Evolutionary conservation across 257 asterid species (phyloP).

Genomic region (Jacaranda copaia): DNA sequence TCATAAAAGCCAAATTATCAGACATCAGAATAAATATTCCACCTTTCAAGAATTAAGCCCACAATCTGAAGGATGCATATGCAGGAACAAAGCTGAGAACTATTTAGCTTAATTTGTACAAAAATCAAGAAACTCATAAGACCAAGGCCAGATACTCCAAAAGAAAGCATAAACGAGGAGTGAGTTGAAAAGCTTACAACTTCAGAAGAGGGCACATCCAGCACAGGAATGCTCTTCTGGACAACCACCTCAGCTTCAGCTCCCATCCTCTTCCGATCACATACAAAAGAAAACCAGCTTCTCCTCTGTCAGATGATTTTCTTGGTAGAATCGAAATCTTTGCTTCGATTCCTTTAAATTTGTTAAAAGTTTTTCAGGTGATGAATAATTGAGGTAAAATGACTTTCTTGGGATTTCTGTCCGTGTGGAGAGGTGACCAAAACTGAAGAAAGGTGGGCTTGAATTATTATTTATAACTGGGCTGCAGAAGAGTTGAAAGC

Average conservation of each 20-base stretch:
- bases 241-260: conserved; percentile 71
- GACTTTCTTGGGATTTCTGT: conserved; percentile 35
- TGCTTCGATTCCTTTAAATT: background rate
- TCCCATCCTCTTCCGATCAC: conserved; percentile 54
- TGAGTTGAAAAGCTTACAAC: conserved; percentile 43
- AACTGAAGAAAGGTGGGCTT: conserved; percentile 31
- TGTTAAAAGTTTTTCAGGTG: background rate
- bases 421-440: conserved; percentile 37
- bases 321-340: conserved; percentile 3
- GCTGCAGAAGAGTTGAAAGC: background rate
- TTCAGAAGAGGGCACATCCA: conserved; percentile 68
- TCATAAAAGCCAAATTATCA: background rate
- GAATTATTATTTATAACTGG: conserved; percentile 32
- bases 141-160: background rate
- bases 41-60: conserved; percentile 17
- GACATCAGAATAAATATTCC: background rate
- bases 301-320: background rate
- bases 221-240: conserved; percentile 53
- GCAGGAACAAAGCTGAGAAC: background rate
- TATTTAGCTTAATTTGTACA: background rate
- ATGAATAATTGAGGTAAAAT: background rate
- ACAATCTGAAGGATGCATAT: background rate
- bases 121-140: background rate
- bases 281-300: conserved; percentile 9
- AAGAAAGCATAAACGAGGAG: background rate